Percentiles rank a stretch among this genome's conserved stretches.
Conservation (phyloP, 768 basidiomycete genomes). For the Coprinopsis sp. region DNA sequence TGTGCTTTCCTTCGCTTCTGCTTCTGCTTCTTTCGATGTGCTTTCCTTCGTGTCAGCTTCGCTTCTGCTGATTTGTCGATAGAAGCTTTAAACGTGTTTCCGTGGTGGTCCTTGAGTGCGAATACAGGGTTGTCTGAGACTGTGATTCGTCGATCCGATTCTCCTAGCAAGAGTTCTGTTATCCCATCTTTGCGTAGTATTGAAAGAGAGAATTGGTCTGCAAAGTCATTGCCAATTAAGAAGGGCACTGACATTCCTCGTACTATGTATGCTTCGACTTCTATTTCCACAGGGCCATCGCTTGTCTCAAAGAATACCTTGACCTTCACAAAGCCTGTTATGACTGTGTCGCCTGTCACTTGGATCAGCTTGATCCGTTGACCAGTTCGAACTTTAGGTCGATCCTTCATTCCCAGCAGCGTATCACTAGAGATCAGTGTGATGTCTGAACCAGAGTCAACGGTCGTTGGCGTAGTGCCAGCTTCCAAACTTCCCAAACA, state of each 20-base stretch:
- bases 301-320: conserved; percentile 22
- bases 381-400: conserved; percentile 19
- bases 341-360: conserved; percentile 24
- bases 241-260: too few relatives aligned
- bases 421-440: conserved; percentile 26
- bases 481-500: not conserved
- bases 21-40: conserved; percentile 3
- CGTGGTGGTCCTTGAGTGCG: too few relatives aligned
- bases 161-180: conserved; percentile 10
- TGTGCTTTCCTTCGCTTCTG: not conserved
- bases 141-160: not conserved
- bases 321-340: conserved; percentile 23
- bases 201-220: conserved; percentile 29
- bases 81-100: too few relatives aligned
- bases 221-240: conserved; percentile 29
- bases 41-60: not conserved
- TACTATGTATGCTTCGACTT: conserved; percentile 25
- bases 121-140: too few relatives aligned
- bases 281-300: conserved; percentile 19
- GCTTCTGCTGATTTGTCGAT: not conserved
- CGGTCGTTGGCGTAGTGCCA: conserved; percentile 11
- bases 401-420: conserved; percentile 4
- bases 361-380: conserved; percentile 27
- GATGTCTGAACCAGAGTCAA: conserved; percentile 33
- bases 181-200: conserved; percentile 14